Percentiles rank a stretch among this genome's conserved stretches.
Evolutionary conservation across 805 yeast species (phyloP).

Genomic region (Pichia cabralensis): DNA sequence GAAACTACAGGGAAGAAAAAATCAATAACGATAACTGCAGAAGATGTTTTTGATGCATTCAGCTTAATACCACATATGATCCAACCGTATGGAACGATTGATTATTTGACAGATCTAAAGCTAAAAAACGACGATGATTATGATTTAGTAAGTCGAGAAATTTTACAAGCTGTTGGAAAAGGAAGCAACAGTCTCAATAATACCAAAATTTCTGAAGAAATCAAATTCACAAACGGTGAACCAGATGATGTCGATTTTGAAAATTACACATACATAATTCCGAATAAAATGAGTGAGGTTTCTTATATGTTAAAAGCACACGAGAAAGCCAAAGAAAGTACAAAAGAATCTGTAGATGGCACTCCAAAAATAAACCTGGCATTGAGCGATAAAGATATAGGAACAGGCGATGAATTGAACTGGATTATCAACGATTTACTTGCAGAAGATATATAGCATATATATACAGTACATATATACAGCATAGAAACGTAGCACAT

Average conservation of each 20-base stretch:
- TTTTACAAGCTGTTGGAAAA: background rate
- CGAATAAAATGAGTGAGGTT: constrained; percentile 18
- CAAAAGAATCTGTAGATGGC: background rate
- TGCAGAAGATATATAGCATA: constrained; percentile 11
- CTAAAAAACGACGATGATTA: constrained; percentile 48
- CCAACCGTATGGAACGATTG: constrained; percentile 56
- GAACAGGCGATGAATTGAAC: constrained; percentile 54
- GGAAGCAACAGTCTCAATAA: background rate
- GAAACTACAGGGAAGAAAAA: constrained; percentile 10
- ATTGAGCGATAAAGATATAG: constrained; percentile 19
- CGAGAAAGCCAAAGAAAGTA: background rate
- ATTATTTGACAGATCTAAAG: constrained; percentile 38
- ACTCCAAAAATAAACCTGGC: constrained; percentile 13
- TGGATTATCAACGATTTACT: constrained; percentile 63
- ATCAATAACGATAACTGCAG: constrained; percentile 42
- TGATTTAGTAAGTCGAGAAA: constrained; percentile 13
- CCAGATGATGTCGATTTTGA: constrained; percentile 2
- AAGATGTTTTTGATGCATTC: constrained; percentile 58
- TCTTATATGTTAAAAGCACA: constrained; percentile 21
- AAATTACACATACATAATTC: constrained; percentile 3
- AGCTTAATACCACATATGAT: constrained; percentile 55
- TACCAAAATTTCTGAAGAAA: no score
- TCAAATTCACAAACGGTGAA: no score
- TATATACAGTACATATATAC: no score
- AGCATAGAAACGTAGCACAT: no score